Evolutionary conservation across 441 rosid genomes (phyloP), one percentile per base, ranked within the genome.

Genomic region (Brassica hybrid): DNA sequence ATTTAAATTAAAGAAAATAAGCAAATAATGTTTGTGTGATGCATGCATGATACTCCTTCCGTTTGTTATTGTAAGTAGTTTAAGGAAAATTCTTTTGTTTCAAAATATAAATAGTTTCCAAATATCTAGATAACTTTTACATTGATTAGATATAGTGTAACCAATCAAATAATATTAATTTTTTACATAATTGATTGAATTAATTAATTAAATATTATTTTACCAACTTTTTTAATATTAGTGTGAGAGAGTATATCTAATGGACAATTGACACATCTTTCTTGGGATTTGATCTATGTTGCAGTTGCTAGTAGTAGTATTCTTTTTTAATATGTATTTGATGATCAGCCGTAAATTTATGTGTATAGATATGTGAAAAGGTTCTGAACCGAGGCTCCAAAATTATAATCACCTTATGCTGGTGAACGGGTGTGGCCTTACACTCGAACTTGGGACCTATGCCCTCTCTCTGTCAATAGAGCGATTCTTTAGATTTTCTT

Each of bases 21-120:
- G 50, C 65, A 30, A 64, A 64, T 76, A 76, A 64, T 77, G 60
- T 77, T 38, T 65, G 65, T 27, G 75, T 76, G 64, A 76, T 76
- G 18, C 72, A 57, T 57, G 50, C 43, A 58, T 66, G 65, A 43
- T 25, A 25, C 27, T 25, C 27, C 27, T 25, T 25, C 27, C 27
- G 27, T 25, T 25, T 25, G 27, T 25, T 25, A 25, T 25, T 25
- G 27, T 25, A 25, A 25, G 27, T 25, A 25, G 27, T 25, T 25
- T 25, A 25, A 25, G 27, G 27, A 25, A 25, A 25, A 25, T 25
- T 25, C 27, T 25, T 25, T 25, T 25, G 27, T 25, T 25, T 25
- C 27, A 25, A 25, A 25, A 25, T 25, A 25, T 25, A 25, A 25
- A 25, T 25, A 25, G 27, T 25, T 25, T 25, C 27, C 27, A 25